phyloP scores from a whole-genome alignment of 192 early-diverging fungal species.

The Backusella australiensis region DNA sequence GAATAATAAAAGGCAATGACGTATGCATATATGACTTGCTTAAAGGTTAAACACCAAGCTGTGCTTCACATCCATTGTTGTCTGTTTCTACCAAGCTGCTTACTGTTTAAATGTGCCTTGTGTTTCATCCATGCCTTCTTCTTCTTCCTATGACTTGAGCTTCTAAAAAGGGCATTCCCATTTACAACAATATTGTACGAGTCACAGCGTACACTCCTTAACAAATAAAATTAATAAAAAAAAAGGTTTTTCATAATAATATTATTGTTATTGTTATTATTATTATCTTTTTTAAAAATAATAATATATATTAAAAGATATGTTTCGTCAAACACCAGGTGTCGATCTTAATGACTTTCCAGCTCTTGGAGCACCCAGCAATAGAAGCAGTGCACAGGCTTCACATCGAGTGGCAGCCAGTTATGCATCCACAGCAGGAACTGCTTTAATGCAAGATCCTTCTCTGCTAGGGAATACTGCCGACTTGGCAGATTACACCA shows the following conservation, averaged over 20 bases:
- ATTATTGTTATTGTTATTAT: not conserved
- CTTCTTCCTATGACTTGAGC: too few relatives aligned
- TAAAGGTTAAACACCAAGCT: too few relatives aligned
- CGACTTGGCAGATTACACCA: not conserved
- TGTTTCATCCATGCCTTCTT: too few relatives aligned
- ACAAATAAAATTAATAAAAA: not conserved
- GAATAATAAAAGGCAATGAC: not conserved
- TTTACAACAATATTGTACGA: too few relatives aligned
- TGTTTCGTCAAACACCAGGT: slow-evolving; percentile 32
- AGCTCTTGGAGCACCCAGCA: slow-evolving; percentile 23
- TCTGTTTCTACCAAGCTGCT: too few relatives aligned
- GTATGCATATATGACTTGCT: not conserved
- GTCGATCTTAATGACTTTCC: slow-evolving; percentile 37
- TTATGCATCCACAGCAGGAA: slow-evolving; percentile 36
- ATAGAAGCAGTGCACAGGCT: not conserved
- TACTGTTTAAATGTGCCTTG: too few relatives aligned
- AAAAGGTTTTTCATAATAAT: not conserved
- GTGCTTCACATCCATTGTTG: too few relatives aligned
- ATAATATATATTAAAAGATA: not conserved
- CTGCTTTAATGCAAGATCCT: not conserved
- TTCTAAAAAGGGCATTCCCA: too few relatives aligned
- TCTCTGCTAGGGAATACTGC: not conserved
- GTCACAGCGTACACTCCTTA: not conserved
- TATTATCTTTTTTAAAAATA: not conserved
- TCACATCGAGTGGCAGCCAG: slow-evolving; percentile 19